These are phyloP conservation scores for Lophium mytilinum DNA, from an alignment of 495 filamentous ascomycete species.

Conservation along the genomic window DNA sequence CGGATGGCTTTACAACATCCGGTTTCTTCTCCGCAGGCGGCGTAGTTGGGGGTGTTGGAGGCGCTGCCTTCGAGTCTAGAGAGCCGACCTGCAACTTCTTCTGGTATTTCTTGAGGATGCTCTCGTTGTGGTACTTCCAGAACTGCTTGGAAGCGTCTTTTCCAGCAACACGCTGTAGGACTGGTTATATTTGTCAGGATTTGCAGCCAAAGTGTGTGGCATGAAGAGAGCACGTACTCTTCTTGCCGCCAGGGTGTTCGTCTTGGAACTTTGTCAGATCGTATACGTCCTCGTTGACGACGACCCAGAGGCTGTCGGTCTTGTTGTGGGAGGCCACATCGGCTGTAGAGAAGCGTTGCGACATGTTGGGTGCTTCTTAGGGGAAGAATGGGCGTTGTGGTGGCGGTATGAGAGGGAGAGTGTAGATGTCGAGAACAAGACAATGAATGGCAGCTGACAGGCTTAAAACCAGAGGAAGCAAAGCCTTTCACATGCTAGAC, in stretches of 20 bases:
- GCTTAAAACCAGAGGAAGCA: neutral
- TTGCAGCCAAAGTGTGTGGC: neutral
- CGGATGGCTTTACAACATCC: constrained; percentile 38
- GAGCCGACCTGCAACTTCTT: constrained; percentile 80
- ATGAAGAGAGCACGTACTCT: constrained; percentile 50
- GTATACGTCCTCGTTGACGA: constrained; percentile 94
- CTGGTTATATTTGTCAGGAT: constrained; percentile 28
- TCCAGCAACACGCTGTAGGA: constrained; percentile 84
- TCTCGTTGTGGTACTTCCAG: constrained; percentile 98
- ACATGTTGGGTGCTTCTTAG: constrained; percentile 50
- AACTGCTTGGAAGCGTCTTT: constrained; percentile 98
- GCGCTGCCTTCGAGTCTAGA: constrained; percentile 70
- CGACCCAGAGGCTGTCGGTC: constrained; percentile 74
- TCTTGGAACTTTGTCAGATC: constrained; percentile 92
- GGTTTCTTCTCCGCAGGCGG: constrained; percentile 45
- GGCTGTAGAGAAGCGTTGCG: constrained; percentile 71
- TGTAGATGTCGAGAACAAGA: neutral
- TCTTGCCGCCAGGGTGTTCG: constrained; percentile 94
- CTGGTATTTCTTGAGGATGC: constrained; percentile 94
- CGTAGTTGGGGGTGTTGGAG: constrained; percentile 46
- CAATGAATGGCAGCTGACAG: constrained; percentile 4
- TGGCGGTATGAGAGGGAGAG: constrained; percentile 1
- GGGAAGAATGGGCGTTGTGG: constrained; percentile 2
- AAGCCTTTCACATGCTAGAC: neutral
- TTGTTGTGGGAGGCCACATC: constrained; percentile 91